phyloP scores from a whole-genome alignment of 768 basidiomycete species.

The Hirschioporus abietinus region DNA sequence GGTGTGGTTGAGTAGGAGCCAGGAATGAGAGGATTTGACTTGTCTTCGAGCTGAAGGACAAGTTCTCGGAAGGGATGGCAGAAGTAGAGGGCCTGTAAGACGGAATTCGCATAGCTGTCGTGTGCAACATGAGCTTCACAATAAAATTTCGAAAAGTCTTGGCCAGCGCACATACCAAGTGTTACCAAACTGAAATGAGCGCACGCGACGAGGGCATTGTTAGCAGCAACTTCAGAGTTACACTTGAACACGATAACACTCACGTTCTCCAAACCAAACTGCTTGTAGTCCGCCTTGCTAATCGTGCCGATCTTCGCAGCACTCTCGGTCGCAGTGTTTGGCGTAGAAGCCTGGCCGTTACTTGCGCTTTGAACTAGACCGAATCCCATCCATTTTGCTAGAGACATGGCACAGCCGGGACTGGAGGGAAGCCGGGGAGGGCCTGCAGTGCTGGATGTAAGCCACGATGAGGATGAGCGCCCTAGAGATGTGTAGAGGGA shows the following conservation, averaged over 20 bases:
- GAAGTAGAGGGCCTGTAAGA: constrained; percentile 94
- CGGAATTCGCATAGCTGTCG: constrained; percentile 94
- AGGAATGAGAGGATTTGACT: constrained; percentile 35
- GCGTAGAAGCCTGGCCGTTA: constrained; percentile 21
- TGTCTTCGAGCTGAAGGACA: constrained; percentile 63
- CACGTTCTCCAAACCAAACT: constrained; percentile 97
- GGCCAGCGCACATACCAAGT: constrained; percentile 63
- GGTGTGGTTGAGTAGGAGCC: constrained; percentile 28
- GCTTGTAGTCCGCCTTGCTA: constrained; percentile 70
- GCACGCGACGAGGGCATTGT: neutral
- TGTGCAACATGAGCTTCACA: constrained; percentile 6
- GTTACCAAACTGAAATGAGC: constrained; percentile 73
- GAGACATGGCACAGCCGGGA: constrained; percentile 24
- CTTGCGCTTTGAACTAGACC: constrained; percentile 17
- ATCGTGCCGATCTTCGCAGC: constrained; percentile 12
- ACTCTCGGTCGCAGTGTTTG: constrained; percentile 26
- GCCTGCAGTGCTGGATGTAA: constrained; percentile 11
- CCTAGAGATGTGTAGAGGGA: constrained; percentile 14
- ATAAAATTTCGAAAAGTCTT: neutral
- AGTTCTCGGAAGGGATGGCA: constrained; percentile 91
- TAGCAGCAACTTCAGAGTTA: constrained; percentile 3
- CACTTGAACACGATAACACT: constrained; percentile 28
- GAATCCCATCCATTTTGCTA: constrained; percentile 37
- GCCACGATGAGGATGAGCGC: constrained; percentile 17
- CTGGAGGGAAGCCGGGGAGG: constrained; percentile 6